These are phyloP conservation scores for Leavenworthia alabamica DNA, from an alignment of 345 rosid species.

Conservation along the genomic window DNA sequence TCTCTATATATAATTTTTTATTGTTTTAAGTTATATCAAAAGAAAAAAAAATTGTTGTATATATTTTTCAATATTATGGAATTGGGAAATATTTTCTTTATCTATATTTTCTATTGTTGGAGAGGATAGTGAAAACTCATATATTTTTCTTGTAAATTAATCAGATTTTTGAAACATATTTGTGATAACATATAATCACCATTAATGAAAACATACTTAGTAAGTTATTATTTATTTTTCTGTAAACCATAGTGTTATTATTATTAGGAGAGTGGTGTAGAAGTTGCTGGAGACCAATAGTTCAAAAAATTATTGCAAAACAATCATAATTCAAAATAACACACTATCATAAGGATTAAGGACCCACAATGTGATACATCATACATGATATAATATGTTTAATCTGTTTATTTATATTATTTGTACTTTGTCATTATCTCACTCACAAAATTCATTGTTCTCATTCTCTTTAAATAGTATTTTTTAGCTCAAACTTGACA, in stretches of 20 bases:
- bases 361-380: slow-evolving; percentile 22
- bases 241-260: neutral
- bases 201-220: neutral
- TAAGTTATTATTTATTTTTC: neutral
- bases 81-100: no score
- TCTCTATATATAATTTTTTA: neutral
- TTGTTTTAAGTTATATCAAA: neutral
- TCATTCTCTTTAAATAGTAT: neutral
- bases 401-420: neutral
- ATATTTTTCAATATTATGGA: no score
- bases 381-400: slow-evolving; percentile 19
- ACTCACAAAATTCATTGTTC: neutral
- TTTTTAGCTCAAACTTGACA: slow-evolving; percentile 1
- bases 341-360: slow-evolving; percentile 22
- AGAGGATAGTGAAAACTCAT: neutral
- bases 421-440: slow-evolving; percentile 19
- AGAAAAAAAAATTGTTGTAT: neutral
- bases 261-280: slow-evolving; percentile 14
- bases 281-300: slow-evolving; percentile 19
- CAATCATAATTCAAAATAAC: slow-evolving; percentile 2
- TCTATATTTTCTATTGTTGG: neutral
- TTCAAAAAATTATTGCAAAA: slow-evolving; percentile 1
- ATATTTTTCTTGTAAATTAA: neutral
- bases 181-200: neutral
- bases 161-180: neutral